phyloP scores from a whole-genome alignment of 2,329 filamentous ascomycete species.

The Phyllosticta citriasiana region DNA sequence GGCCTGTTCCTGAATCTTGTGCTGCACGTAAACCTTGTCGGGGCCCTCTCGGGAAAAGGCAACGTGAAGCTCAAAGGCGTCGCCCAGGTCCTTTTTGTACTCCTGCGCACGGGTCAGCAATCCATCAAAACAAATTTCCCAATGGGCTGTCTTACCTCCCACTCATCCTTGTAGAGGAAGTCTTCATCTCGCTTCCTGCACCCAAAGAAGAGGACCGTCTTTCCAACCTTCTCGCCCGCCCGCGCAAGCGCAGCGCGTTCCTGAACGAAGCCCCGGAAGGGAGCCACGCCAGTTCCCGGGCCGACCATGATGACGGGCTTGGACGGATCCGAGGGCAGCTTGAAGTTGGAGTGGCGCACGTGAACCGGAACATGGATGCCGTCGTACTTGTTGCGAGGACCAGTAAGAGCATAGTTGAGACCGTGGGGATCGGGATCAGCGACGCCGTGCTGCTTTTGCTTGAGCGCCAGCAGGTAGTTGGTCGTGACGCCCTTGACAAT shows the following conservation, averaged over 20 bases:
- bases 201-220: slow-evolving; percentile 87
- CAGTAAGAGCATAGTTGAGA: slow-evolving; percentile 73
- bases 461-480: slow-evolving; percentile 89
- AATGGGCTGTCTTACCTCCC: slow-evolving; percentile 58
- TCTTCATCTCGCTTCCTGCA: slow-evolving; percentile 84
- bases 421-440: slow-evolving; percentile 72
- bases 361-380: slow-evolving; percentile 92
- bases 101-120: slow-evolving; percentile 45
- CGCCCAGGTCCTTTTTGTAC: slow-evolving; percentile 73
- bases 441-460: slow-evolving; percentile 92
- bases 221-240: slow-evolving; percentile 72
- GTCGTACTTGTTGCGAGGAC: slow-evolving; percentile 94
- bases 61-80: slow-evolving; percentile 81
- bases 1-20: slow-evolving; percentile 73
- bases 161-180: slow-evolving; percentile 85
- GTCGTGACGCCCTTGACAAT: slow-evolving; percentile 91
- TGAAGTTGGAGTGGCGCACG: slow-evolving; percentile 97
- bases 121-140: slow-evolving; percentile 14
- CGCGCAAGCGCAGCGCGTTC: slow-evolving; percentile 78
- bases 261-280: slow-evolving; percentile 91
- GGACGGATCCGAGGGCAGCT: slow-evolving; percentile 86
- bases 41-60: slow-evolving; percentile 86
- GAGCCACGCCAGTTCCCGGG: slow-evolving; percentile 90
- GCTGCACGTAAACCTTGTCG: slow-evolving; percentile 95
- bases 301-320: slow-evolving; percentile 95